These are phyloP conservation scores for Sarocladiaceae sp. DNA, from an alignment of 2,329 filamentous ascomycete species.

Conservation along the genomic window DNA sequence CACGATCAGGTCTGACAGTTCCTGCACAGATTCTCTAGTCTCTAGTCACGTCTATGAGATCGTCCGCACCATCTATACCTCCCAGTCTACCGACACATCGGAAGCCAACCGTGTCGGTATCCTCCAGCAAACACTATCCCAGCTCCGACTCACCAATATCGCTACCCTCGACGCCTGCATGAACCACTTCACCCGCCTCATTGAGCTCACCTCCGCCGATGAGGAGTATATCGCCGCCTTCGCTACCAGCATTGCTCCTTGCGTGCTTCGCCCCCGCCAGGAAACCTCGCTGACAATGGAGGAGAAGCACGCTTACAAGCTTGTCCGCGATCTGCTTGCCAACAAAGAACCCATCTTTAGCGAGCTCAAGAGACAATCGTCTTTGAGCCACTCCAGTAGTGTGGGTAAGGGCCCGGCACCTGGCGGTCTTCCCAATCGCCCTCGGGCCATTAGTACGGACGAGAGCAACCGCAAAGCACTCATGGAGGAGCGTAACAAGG, in stretches of 20 bases:
- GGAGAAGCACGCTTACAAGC: constrained; percentile 84
- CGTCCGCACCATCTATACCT: constrained; percentile 91
- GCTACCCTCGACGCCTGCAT: constrained; percentile 97
- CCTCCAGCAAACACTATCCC: constrained; percentile 89
- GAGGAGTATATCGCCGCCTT: constrained; percentile 75
- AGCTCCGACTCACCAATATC: constrained; percentile 93
- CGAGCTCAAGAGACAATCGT: constrained; percentile 86
- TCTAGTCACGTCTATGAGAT: constrained; percentile 99
- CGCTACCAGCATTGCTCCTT: constrained; percentile 70
- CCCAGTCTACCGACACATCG: constrained; percentile 66
- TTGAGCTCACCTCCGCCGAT: constrained; percentile 93
- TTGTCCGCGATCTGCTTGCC: constrained; percentile 85
- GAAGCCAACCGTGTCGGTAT: constrained; percentile 80
- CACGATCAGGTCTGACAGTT: constrained; percentile 20
- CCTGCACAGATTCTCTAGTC: constrained; percentile 75
- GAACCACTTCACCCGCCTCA: constrained; percentile 94
- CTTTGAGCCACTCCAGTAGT: constrained; percentile 59
- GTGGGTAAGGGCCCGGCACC: constrained; percentile 19
- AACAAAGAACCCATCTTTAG: constrained; percentile 95
- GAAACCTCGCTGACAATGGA: constrained; percentile 92
- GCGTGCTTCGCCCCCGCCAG: constrained; percentile 77
- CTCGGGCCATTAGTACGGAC: constrained; percentile 86
- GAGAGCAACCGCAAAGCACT: constrained; percentile 91
- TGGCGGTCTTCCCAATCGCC: constrained; percentile 42
- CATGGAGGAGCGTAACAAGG: constrained; percentile 87